Conservation (phyloP, 176 grass and related monocot genomes). For the Oryza meyeriana region DNA sequence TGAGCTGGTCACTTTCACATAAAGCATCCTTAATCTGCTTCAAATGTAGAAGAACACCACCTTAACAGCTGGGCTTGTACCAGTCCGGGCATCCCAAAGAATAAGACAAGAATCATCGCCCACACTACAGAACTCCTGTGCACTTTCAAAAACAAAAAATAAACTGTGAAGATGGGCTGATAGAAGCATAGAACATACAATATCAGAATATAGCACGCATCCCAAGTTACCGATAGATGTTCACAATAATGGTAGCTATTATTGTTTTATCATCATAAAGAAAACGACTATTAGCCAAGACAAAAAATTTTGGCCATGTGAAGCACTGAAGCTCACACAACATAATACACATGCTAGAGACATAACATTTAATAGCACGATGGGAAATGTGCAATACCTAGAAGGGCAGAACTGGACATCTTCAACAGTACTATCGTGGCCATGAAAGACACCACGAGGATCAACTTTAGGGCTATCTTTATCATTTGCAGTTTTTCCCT, state of each 20-base stretch:
- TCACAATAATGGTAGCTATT: conserved; percentile 1
- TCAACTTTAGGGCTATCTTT: conserved; percentile 82
- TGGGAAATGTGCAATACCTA: conserved; percentile 53
- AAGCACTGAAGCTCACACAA: neutral
- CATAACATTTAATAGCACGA: neutral
- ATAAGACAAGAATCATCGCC: conserved; percentile 96
- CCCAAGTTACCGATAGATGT: neutral
- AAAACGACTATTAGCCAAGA: neutral
- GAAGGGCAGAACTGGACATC: conserved; percentile 96
- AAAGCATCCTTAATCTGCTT: neutral
- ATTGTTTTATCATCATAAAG: neutral
- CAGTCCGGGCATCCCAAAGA: conserved; percentile 92
- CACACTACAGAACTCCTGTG: conserved; percentile 96
- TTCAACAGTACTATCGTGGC: conserved; percentile 88
- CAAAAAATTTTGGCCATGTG: neutral
- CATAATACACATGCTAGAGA: conserved; percentile 1
- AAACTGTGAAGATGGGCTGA: neutral
- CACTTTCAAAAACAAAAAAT: conserved; percentile 45
- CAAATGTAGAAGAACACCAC: conserved; percentile 32
- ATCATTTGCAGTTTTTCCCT: conserved; percentile 55
- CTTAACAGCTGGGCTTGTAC: conserved; percentile 79
- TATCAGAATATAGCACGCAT: neutral
- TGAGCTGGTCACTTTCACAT: neutral
- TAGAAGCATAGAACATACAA: neutral
- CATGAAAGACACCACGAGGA: conserved; percentile 73